Percentiles rank a stretch among this genome's conserved stretches.
These are phyloP conservation scores for Termitomyces eurrhizus DNA, from an alignment of 768 basidiomycete genomes.

Conservation along the genomic window DNA sequence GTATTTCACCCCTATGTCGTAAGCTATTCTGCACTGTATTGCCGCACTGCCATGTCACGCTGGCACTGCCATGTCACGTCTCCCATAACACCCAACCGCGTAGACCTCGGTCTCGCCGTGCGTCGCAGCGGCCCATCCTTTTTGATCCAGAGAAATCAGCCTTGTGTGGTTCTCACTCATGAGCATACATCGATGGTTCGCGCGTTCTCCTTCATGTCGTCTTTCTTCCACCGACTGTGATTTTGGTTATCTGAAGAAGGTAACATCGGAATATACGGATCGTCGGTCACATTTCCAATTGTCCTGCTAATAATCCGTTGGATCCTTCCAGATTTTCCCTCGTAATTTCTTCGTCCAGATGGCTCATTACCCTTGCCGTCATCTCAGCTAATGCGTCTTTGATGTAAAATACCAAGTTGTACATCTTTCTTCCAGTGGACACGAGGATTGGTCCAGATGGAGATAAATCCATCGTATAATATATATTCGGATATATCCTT, in stretches of 20 bases:
- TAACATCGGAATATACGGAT: background rate
- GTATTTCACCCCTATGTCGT: too few relatives aligned
- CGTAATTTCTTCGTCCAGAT: background rate
- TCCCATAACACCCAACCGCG: too few relatives aligned
- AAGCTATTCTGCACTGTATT: too few relatives aligned
- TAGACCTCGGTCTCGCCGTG: too few relatives aligned
- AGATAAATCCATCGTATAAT: too few relatives aligned
- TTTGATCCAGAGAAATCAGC: background rate
- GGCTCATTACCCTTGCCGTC: too few relatives aligned
- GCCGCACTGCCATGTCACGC: too few relatives aligned
- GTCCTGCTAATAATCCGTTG: background rate
- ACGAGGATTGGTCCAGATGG: background rate
- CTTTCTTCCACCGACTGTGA: background rate
- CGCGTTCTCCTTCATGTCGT: too few relatives aligned
- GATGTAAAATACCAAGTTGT: background rate
- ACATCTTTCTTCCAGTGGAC: background rate
- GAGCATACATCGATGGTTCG: background rate
- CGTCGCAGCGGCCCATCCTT: too few relatives aligned
- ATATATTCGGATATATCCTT: background rate
- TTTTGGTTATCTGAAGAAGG: background rate
- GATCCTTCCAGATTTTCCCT: background rate
- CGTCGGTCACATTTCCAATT: background rate
- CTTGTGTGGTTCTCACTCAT: background rate
- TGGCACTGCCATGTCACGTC: too few relatives aligned
- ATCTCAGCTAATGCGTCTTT: background rate